Percentiles rank a stretch among this genome's conserved stretches.
These are phyloP conservation scores for Gyrodon lividus DNA, from an alignment of 768 basidiomycete genomes.

Conservation along the genomic window DNA sequence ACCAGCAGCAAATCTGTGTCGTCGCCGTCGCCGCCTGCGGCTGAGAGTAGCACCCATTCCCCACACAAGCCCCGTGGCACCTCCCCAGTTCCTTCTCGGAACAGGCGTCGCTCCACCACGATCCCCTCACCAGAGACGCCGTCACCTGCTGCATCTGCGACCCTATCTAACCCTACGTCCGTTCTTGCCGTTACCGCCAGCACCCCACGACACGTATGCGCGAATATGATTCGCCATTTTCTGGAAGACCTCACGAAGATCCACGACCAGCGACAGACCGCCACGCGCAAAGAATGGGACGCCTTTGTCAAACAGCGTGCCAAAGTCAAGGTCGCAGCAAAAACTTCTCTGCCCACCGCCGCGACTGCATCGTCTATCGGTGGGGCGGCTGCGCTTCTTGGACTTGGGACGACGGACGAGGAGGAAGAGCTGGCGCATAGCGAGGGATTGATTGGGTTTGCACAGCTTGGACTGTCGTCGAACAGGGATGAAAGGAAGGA, in stretches of 20 bases:
- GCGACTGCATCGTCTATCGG: constrained; percentile 28
- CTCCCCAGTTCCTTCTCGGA: constrained; percentile 53
- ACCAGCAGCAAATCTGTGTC: constrained; percentile 8
- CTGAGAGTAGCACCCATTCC: constrained; percentile 27
- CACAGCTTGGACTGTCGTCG: constrained; percentile 78
- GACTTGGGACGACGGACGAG: constrained; percentile 59
- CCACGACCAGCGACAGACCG: constrained; percentile 75
- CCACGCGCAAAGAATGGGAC: constrained; percentile 83
- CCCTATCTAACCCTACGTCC: constrained; percentile 34
- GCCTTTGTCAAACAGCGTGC: constrained; percentile 73
- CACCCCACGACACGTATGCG: constrained; percentile 74
- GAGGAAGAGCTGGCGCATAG: constrained; percentile 78
- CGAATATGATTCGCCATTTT: constrained; percentile 69
- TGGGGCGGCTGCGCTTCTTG: constrained; percentile 65
- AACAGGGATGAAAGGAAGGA: constrained; percentile 71
- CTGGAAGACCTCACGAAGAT: constrained; percentile 75
- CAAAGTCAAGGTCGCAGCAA: constrained; percentile 40
- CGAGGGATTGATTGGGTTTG: constrained; percentile 87
- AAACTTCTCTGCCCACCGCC: constrained; percentile 14
- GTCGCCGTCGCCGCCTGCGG: constrained; percentile 11
- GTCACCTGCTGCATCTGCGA: constrained; percentile 15
- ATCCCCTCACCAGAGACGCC: constrained; percentile 25
- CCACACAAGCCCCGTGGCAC: constrained; percentile 29
- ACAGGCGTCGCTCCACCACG: constrained; percentile 46
- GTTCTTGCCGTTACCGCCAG: constrained; percentile 59